phyloP scores from a whole-genome alignment of 768 basidiomycete species.

The Russula olivacea region DNA sequence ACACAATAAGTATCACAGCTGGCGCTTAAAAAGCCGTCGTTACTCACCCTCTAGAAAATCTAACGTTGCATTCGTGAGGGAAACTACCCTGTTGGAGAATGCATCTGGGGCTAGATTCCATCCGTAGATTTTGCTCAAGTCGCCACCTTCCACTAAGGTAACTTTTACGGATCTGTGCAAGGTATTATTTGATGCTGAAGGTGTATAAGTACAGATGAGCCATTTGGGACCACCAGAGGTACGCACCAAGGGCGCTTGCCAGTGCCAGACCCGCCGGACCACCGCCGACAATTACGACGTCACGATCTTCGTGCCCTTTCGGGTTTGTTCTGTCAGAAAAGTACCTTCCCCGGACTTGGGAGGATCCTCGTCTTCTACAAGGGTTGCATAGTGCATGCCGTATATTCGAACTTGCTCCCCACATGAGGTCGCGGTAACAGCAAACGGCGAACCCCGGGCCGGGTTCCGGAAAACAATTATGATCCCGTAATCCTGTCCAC shows the following conservation, averaged over 20 bases:
- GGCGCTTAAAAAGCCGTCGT: background rate
- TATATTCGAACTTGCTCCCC: background rate
- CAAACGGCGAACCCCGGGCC: background rate
- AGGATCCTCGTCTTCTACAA: background rate
- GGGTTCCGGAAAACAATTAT: background rate
- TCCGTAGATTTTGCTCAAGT: slow-evolving; percentile 56
- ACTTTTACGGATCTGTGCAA: slow-evolving; percentile 54
- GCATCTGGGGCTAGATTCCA: slow-evolving; percentile 55
- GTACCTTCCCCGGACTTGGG: background rate
- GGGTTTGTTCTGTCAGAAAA: background rate
- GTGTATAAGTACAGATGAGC: slow-evolving; percentile 9
- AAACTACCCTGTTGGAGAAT: slow-evolving; percentile 83
- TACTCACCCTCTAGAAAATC: slow-evolving; percentile 56
- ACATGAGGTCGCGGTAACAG: background rate
- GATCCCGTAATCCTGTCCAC: background rate
- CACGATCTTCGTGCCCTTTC: slow-evolving; percentile 45
- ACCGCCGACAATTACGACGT: slow-evolving; percentile 92
- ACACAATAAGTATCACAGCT: slow-evolving; percentile 4
- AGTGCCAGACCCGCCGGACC: slow-evolving; percentile 89
- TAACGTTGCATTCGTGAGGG: slow-evolving; percentile 71
- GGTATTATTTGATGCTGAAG: slow-evolving; percentile 46
- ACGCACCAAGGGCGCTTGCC: slow-evolving; percentile 76
- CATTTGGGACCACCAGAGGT: background rate
- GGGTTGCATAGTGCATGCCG: background rate
- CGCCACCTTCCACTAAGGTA: slow-evolving; percentile 76